Conservation (phyloP, 2,329 filamentous ascomycete species). For the Elsinoe ampelina region DNA sequence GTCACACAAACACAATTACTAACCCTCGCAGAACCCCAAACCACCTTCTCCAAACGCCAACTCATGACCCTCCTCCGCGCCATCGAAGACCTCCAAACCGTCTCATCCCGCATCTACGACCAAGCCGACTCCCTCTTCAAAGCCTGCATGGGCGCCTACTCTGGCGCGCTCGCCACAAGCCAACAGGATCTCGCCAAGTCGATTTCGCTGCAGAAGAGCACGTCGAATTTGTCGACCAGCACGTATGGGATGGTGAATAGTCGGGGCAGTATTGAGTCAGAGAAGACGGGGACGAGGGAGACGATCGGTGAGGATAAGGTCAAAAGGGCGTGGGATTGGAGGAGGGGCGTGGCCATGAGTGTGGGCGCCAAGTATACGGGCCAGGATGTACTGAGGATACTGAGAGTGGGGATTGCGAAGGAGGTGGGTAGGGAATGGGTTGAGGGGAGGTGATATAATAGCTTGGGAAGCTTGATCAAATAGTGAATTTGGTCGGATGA, state of each 20-base stretch:
- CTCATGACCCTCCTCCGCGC: slow-evolving; percentile 67
- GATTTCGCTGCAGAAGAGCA: slow-evolving; percentile 25
- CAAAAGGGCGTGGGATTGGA: slow-evolving; percentile 60
- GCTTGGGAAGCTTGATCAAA: too few species aligned
- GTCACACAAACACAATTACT: slow-evolving; percentile 13
- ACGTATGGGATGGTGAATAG: slow-evolving; percentile 65
- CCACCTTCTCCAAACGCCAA: slow-evolving; percentile 59
- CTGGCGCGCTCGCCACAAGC: slow-evolving; percentile 12
- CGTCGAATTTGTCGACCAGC: slow-evolving; percentile 41
- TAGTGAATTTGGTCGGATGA: too few species aligned
- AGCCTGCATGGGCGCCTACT: slow-evolving; percentile 60
- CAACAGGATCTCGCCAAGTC: slow-evolving; percentile 22
- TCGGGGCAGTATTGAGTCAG: slow-evolving; percentile 45
- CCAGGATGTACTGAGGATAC: slow-evolving; percentile 59
- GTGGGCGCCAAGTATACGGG: slow-evolving; percentile 47
- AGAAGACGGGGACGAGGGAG: slow-evolving; percentile 21
- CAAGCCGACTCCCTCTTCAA: slow-evolving; percentile 71
- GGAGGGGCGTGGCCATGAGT: slow-evolving; percentile 40
- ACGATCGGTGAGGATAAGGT: slow-evolving; percentile 21
- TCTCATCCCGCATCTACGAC: slow-evolving; percentile 60
- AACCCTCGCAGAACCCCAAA: slow-evolving; percentile 39
- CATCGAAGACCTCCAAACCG: slow-evolving; percentile 69
- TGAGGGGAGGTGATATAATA: not conserved
- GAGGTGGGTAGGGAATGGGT: slow-evolving; percentile 62
- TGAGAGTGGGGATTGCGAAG: slow-evolving; percentile 64